Percentiles rank a stretch among this genome's conserved stretches.
Conservation (phyloP, 148 eudicot genomes). For the Fagopyrum homotropicum region DNA sequence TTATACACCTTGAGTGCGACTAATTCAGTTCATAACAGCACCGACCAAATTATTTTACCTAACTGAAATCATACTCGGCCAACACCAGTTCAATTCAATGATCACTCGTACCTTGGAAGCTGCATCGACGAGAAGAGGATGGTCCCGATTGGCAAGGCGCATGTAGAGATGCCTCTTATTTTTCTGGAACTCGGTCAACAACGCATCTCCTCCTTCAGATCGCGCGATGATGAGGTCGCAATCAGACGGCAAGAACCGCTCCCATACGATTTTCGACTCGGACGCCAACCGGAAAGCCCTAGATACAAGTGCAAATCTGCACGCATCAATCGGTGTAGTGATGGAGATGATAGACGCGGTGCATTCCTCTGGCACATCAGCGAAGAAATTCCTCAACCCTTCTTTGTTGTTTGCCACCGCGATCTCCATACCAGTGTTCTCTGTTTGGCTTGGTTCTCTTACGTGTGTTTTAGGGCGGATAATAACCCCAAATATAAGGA, state of each 20-base stretch:
- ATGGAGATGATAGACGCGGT: constrained; percentile 28
- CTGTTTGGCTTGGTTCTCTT: too few species aligned
- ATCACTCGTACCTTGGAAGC: constrained; percentile 39
- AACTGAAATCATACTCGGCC: neutral
- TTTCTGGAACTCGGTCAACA: constrained; percentile 9
- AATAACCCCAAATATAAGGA: too few species aligned
- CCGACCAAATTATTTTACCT: too few species aligned
- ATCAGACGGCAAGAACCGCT: constrained; percentile 42
- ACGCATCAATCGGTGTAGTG: constrained; percentile 37
- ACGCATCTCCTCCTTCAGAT: constrained; percentile 20
- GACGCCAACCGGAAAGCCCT: constrained; percentile 37
- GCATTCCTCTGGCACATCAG: constrained; percentile 39
- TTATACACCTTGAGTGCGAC: too few species aligned
- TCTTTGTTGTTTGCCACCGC: too few species aligned
- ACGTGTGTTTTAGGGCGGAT: too few species aligned
- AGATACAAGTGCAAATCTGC: constrained; percentile 26
- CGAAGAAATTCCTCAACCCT: neutral
- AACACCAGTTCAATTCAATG: neutral
- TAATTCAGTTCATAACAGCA: too few species aligned
- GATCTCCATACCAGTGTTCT: too few species aligned
- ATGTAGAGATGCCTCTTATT: constrained; percentile 41
- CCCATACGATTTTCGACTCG: constrained; percentile 49
- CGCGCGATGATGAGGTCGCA: constrained; percentile 24
- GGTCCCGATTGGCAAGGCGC: constrained; percentile 24
- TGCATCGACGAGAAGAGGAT: constrained; percentile 41